Evolutionary conservation across 768 basidiomycete genomes (phyloP), one percentile per base, ranked within the genome.

Genomic region (Cytidiella melzeri): DNA sequence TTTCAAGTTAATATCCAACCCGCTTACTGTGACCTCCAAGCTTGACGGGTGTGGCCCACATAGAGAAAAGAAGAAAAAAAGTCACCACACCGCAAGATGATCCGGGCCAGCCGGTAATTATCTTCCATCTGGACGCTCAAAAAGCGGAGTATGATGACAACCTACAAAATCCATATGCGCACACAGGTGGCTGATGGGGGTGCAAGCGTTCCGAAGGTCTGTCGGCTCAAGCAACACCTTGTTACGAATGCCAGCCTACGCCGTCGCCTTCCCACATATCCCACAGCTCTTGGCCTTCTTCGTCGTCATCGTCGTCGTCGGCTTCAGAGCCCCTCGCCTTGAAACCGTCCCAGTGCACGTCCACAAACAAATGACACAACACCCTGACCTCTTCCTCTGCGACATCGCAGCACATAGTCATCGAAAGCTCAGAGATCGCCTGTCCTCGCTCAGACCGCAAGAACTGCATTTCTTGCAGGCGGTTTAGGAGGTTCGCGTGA

Each of bases 281-380:
- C 47, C 47, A 48, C 15, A 48, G 20, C 5, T 42, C 25, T 12
- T 15, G 25, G 39, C 9, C 41, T 3, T 48, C 47, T 10, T 26
- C 21, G 18, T 25, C 47, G 3, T 23, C 45, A 6, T 10, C n/a
- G 13, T n/a, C 27, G 27, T 20, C 23, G 1, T 41, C 40, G 15
- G 24, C n/a, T 12, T 48, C 47, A 1, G 47, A 41, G 15, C 38
- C 36, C 24, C 48, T 45, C 39, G 36, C 18, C 43, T 53, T 43
- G 23, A 49, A 44, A 21, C 46, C 43, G 24, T 53, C 52, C 52
- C 52, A 53, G 3, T 45, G 34, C 10, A 53, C 52, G 11, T 53
- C 52, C 10, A 34, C 27, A 23, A 53, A 53, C 10, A 53, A 38
- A 34, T 46, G 47, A 21, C 37, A 40, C 4, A 53, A 40, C 27